Percentiles rank a stretch among this genome's conserved stretches.
These are phyloP conservation scores for Aphanocladium album DNA, from an alignment of 2,329 filamentous ascomycete genomes.

Conservation along the genomic window DNA sequence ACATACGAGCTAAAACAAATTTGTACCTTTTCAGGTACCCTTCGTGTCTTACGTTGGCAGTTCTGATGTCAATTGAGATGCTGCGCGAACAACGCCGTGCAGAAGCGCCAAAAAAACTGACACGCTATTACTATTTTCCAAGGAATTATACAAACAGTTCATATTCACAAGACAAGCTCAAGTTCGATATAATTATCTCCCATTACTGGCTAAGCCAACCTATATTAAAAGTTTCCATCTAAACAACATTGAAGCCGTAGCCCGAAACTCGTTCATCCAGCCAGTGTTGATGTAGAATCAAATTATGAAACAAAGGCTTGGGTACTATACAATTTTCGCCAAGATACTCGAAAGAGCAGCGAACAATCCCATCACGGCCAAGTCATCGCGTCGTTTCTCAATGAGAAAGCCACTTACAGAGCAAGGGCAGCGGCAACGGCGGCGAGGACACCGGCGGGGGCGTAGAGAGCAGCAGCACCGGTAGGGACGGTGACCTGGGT, in stretches of 20 bases:
- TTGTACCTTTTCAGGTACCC: too few species aligned
- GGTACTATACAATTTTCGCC: conserved; percentile 12
- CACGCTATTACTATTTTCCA: too few species aligned
- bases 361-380: conserved; percentile 2
- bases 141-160: neutral
- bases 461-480: conserved; percentile 7
- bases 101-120: too few species aligned
- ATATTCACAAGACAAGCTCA: neutral
- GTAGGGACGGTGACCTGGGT: conserved; percentile 5
- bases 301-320: conserved; percentile 8
- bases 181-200: neutral
- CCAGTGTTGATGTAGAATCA: conserved; percentile 1
- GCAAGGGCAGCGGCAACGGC: conserved; percentile 14
- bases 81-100: too few species aligned
- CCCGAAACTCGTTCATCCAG: neutral
- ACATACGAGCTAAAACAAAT: neutral
- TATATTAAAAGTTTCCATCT: conserved; percentile 12
- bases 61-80: too few species aligned
- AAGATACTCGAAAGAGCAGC: conserved; percentile 1
- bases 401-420: conserved; percentile 11
- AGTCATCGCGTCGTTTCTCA: conserved; percentile 9
- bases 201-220: conserved; percentile 12
- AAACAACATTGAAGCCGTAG: conserved; percentile 5
- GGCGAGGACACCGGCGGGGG: conserved; percentile 11
- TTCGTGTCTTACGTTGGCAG: too few species aligned